phyloP scores from a whole-genome alignment of 176 grass and related monocot genomes.

The Zoysia pacifica region DNA sequence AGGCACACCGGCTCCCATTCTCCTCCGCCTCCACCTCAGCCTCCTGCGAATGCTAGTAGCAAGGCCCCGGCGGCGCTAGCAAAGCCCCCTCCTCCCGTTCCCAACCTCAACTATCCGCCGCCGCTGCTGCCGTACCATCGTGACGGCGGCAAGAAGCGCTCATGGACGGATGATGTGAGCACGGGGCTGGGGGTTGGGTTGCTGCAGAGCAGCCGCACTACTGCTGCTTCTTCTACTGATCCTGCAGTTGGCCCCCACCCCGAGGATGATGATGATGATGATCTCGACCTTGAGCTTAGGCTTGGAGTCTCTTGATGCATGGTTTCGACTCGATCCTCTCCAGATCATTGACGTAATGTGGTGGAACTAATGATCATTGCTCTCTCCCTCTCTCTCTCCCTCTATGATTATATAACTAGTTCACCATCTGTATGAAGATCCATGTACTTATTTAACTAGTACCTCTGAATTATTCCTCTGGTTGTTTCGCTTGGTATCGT shows the following conservation, averaged over 20 bases:
- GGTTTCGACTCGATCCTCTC: neutral
- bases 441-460: no score
- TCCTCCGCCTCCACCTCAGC: neutral
- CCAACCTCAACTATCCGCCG: conserved; percentile 60
- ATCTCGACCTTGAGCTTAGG: conserved; percentile 58
- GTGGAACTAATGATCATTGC: no score
- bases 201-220: neutral
- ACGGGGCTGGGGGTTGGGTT: neutral
- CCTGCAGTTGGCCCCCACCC: neutral
- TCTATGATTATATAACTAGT: no score
- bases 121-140: neutral
- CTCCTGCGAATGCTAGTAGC: no score
- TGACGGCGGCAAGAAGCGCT: neutral
- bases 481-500: no score
- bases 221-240: neutral
- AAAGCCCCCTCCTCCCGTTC: neutral
- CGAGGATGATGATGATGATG: neutral
- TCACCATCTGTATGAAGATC: no score
- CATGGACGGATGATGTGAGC: neutral
- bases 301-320: conserved; percentile 24
- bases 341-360: no score
- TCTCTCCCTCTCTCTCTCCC: no score
- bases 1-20: conserved; percentile 24
- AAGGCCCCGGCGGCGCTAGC: no score
- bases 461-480: no score